Evolutionary conservation across 164 flowering plant genomes (phyloP).

Genomic region (Aristolochia fimbriata): DNA sequence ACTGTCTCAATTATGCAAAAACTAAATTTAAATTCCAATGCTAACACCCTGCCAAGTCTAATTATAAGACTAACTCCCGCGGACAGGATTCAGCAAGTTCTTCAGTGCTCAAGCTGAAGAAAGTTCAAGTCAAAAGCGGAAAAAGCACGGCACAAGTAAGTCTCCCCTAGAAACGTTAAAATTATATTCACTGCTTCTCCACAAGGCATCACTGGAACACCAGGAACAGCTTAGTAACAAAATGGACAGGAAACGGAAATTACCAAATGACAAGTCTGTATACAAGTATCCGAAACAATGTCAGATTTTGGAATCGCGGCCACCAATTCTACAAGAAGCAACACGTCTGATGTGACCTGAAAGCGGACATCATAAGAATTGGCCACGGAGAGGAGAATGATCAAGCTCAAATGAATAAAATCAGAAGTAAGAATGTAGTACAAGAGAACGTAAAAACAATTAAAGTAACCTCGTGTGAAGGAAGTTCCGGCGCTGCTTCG

Average conservation of each 20-base stretch:
- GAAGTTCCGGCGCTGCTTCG: constrained; percentile 48
- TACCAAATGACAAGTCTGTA: constrained; percentile 37
- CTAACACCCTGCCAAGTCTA: neutral
- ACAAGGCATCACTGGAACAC: neutral
- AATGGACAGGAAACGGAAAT: neutral
- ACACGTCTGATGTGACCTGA: constrained; percentile 60
- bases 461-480: constrained; percentile 61
- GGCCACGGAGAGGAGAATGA: neutral
- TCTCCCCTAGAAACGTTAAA: neutral
- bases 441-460: neutral
- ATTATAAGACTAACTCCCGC: neutral
- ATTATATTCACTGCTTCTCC: too few species aligned
- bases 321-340: constrained; percentile 51
- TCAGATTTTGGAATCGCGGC: constrained; percentile 12
- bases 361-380: neutral
- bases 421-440: neutral
- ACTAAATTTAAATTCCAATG: neutral
- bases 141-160: neutral
- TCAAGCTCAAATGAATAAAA: neutral
- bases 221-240: neutral
- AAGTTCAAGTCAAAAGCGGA: neutral
- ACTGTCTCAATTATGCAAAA: neutral
- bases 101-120: neutral
- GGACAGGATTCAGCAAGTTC: neutral
- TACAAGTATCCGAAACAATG: constrained; percentile 12